Conservation (phyloP, 257 asterid genomes). For the Solanum bulbocastanum region DNA sequence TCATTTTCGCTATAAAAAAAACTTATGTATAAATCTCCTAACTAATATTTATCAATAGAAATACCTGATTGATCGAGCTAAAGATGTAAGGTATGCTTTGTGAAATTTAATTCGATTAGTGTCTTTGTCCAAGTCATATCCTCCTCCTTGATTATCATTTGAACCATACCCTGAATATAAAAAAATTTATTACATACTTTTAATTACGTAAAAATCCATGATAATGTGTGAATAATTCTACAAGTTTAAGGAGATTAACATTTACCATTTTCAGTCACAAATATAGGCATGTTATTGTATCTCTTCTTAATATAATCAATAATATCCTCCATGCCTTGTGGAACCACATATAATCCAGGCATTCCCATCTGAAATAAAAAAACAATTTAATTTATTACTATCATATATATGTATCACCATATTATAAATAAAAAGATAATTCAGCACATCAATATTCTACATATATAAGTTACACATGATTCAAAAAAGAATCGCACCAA, state of each 20-base stretch:
- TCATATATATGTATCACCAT: background rate
- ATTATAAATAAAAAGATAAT: background rate
- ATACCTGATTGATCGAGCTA: slow-evolving; percentile 63
- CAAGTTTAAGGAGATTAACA: background rate
- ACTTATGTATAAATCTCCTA: background rate
- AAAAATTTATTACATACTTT: background rate
- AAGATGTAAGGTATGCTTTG: slow-evolving; percentile 42
- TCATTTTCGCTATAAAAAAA: background rate
- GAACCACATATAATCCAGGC: slow-evolving; percentile 38
- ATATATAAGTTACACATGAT: background rate
- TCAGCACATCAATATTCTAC: background rate
- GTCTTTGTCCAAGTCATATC: slow-evolving; percentile 25
- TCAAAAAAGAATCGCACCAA: background rate
- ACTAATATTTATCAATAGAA: background rate
- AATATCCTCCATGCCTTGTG: slow-evolving; percentile 51
- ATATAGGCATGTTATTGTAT: slow-evolving; percentile 61
- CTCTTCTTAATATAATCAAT: slow-evolving; percentile 41
- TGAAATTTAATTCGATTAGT: slow-evolving; percentile 38
- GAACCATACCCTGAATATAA: slow-evolving; percentile 43
- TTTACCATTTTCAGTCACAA: slow-evolving; percentile 64
- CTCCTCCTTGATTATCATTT: slow-evolving; percentile 3
- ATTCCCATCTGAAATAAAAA: slow-evolving; percentile 36
- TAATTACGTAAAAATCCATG: background rate
- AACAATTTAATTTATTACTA: background rate
- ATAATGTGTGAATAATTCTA: background rate